Evolutionary conservation across 2,329 filamentous ascomycete species (phyloP), one percentile per base, ranked within the genome.

Genomic region (Trichoderma atrobrunneum): DNA sequence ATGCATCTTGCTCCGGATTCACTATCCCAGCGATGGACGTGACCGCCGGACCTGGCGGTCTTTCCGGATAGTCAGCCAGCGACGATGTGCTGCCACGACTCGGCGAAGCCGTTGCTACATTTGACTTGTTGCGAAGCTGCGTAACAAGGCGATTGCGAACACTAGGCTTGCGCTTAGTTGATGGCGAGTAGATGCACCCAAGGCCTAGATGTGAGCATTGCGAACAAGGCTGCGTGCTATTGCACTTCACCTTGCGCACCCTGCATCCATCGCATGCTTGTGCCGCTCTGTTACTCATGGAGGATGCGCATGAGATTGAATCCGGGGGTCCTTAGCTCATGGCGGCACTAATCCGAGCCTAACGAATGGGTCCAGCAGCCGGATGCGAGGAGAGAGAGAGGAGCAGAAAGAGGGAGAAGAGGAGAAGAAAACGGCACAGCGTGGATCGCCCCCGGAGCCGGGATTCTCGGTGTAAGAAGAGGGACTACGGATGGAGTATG

Each of bases 211-310:
- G 80, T 5, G 77, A 76, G 72, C 81, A 83, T 63, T 82, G 81
- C 0, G 79, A 78, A 67, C 81, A 83, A 1, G 81, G 81, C 56
- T 74, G 74, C 24, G 73, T 72, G 71, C 79, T 79, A 61, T 79
- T 82, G 74, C 81, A 82, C 67, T 78, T 79, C 43, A 82, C 81
- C 73, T 82, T 82, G 65, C 81, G 79, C 66, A 82, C 75, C 48
- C 81, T 79, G 73, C 81, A 82, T 61, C 80, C 80, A 72, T 82
- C 80, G 74, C 81, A 82, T 70, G 81, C 81, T 59, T 77, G 77
- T 54, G 77, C 73, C 26, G 76, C 64, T 70, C 76, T 76, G 70
- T 60, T 73, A 69, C 69, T 75, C 74, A 74, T 74, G 43, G 65
- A 56, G 34, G 66, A 62, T 62, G 56, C 64, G 63, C 70, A 68